Base-by-base conservation (phyloP, 139 green algal genomes). In the Volvox reticuliferus region DNA sequence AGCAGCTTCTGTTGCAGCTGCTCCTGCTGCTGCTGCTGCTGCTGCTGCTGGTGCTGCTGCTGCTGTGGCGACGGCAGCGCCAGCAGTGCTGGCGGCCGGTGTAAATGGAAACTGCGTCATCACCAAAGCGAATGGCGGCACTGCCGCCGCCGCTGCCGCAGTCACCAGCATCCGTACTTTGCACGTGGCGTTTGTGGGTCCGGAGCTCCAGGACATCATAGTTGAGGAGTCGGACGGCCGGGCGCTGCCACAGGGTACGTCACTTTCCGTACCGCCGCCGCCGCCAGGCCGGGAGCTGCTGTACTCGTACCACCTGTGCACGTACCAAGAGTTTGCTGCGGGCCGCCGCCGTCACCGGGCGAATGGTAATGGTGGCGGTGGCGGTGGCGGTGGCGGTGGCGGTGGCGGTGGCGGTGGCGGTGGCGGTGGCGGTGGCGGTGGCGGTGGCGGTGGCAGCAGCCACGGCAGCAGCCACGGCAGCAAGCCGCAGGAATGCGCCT, bases 171-270 rank as follows among this genome's bases (percentile, higher is more conserved):
- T 44, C 1, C 88, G 88, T 13, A 21, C 14, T 14, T 80, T 92
- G 44, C 88, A 88, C 55, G 88, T 92, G 20, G 79, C 69, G 0
- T 92, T 92, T n/a, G 67, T 88, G 36, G 88, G 88, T 32, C 88
- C 88, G 0, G 88, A 92, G 88, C 79, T 92, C n/a, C 13, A 18
- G 17, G 88, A 92, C n/a, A 88, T 92, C 79, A 88, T 92, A 0
- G 0, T 84, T 36, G 80, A 88, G 28, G 80, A 92, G 20, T 68
- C 30, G 18, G 68, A 87, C 37, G 68, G 80, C 6, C 37, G 37
- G 68, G 61, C 55, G 44, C 30, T 91, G 87, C 75, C 87, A 62
- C 87, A 91, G 76, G 76, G 76, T 32, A 55, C 30, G 37, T 9
- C 76, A 0, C 76, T 79, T 14, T 32, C 87, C 16, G 1, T 2